A percentile compares a stretch with the other conserved stretches of the same genome.
Evolutionary conservation across 352 stramenopile genomes (phyloP).

Genomic region (Phytophthora sp.): DNA sequence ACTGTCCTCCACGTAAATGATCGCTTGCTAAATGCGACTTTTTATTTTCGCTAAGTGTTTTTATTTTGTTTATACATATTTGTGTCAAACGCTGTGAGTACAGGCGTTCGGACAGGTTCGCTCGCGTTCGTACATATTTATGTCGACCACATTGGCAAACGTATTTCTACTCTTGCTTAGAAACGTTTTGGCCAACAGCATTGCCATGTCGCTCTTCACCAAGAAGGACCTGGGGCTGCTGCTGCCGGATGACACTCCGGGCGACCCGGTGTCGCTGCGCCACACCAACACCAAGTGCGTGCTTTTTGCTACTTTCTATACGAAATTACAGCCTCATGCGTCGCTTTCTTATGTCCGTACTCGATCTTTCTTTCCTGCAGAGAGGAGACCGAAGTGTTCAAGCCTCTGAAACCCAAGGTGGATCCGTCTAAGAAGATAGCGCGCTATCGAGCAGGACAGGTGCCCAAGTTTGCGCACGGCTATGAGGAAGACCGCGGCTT

Average conservation of each 20-base stretch:
- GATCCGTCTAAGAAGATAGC: constrained; percentile 82
- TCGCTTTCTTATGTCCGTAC: constrained; percentile 1
- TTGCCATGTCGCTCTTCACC: constrained; percentile 80
- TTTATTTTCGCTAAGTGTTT: no score
- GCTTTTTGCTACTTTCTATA: background rate
- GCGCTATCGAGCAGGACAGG: constrained; percentile 84
- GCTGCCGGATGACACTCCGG: constrained; percentile 80
- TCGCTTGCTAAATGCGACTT: no score
- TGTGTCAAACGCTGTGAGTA: no score
- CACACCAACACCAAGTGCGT: constrained; percentile 72
- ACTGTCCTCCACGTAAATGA: no score
- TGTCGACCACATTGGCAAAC: background rate
- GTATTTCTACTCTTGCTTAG: no score
- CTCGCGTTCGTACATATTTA: no score
- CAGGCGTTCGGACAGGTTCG: no score
- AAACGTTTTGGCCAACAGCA: background rate
- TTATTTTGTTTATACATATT: no score
- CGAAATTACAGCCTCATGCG: background rate
- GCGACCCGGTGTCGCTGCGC: constrained; percentile 79
- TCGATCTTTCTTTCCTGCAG: constrained; percentile 25
- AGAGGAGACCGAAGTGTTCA: constrained; percentile 77
- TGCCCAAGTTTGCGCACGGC: constrained; percentile 73
- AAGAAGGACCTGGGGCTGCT: constrained; percentile 88
- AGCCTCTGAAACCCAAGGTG: constrained; percentile 80
- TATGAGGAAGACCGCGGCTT: constrained; percentile 85